Conservation (phyloP, 2,329 filamentous ascomycete species). For the Fusarium mundagurra region DNA sequence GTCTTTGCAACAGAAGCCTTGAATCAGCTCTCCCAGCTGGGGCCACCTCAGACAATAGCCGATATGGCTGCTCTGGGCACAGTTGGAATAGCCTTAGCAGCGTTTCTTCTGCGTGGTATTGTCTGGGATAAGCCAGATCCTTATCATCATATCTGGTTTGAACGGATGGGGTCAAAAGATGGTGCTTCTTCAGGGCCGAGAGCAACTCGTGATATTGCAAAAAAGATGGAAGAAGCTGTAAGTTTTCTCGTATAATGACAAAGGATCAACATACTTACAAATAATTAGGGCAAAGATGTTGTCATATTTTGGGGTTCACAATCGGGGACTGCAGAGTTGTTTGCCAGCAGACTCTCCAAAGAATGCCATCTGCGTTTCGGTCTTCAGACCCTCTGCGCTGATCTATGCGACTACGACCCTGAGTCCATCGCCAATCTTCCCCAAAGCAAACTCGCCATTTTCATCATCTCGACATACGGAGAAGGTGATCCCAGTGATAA, state of each 20-base stretch:
- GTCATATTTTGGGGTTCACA: conserved; percentile 95
- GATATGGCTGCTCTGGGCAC: conserved; percentile 42
- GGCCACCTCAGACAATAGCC: conserved; percentile 33
- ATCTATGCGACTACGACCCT: conserved; percentile 59
- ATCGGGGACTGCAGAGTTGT: conserved; percentile 94
- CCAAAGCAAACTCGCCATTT: conserved; percentile 45
- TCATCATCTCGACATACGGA: conserved; percentile 52
- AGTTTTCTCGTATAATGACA: not conserved
- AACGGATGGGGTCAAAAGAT: conserved; percentile 54
- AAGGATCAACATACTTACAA: not conserved
- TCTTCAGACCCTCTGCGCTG: conserved; percentile 84
- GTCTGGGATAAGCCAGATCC: conserved; percentile 62
- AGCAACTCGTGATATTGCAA: conserved; percentile 57
- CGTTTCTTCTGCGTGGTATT: conserved; percentile 54
- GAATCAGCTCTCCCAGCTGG: conserved; percentile 31
- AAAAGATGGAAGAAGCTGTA: conserved; percentile 46
- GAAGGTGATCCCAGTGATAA: conserved; percentile 56
- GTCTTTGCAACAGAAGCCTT: conserved; percentile 33
- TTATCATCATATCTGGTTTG: conserved; percentile 57
- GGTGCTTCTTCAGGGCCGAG: conserved; percentile 39
- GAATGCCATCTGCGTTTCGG: conserved; percentile 89
- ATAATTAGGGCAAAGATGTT: conserved; percentile 73
- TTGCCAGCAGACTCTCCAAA: conserved; percentile 87
- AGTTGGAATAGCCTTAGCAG: conserved; percentile 34
- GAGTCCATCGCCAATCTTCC: conserved; percentile 47